Conservation (phyloP, 1,284 basidiomycete genomes). For the Sanghuangporus baumii region DNA sequence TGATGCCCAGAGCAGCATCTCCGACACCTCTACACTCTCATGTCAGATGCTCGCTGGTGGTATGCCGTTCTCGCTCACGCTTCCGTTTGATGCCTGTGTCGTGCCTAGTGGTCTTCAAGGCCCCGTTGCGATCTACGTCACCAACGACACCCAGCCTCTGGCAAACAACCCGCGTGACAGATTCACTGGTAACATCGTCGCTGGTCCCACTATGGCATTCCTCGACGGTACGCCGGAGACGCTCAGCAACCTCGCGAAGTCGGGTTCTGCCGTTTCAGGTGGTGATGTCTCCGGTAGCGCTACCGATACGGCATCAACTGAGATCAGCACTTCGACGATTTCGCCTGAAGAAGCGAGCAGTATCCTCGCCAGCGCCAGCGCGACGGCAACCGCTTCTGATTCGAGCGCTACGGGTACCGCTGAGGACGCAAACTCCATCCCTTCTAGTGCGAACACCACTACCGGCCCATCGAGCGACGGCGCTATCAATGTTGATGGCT, state of each 20-base stretch:
- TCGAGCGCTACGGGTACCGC: slow-evolving; percentile 10
- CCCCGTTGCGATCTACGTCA: slow-evolving; percentile 69
- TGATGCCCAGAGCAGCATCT: slow-evolving; percentile 46
- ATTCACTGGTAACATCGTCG: slow-evolving; percentile 51
- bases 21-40: slow-evolving; percentile 43
- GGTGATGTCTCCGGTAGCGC: slow-evolving; percentile 11
- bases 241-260: slow-evolving; percentile 42
- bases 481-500: slow-evolving; percentile 27
- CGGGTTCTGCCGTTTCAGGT: slow-evolving; percentile 19
- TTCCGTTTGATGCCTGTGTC: slow-evolving; percentile 55
- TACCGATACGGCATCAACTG: slow-evolving; percentile 13
- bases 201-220: slow-evolving; percentile 68
- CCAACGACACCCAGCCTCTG: slow-evolving; percentile 56
- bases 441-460: slow-evolving; percentile 26
- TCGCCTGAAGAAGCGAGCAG: slow-evolving; percentile 41
- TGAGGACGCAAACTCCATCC: slow-evolving; percentile 20
- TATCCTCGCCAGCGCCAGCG: slow-evolving; percentile 34
- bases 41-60: slow-evolving; percentile 78
- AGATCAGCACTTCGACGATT: slow-evolving; percentile 32
- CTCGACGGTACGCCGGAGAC: slow-evolving; percentile 52
- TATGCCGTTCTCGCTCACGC: slow-evolving; percentile 44
- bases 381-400: slow-evolving; percentile 12
- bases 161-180: slow-evolving; percentile 60
- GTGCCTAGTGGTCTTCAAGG: slow-evolving; percentile 63
- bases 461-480: slow-evolving; percentile 39